A percentile compares a stretch with the other conserved stretches of the same genome.
Evolutionary conservation across 2,329 filamentous ascomycete genomes (phyloP).

Genomic region (Ascomycota sp.): DNA sequence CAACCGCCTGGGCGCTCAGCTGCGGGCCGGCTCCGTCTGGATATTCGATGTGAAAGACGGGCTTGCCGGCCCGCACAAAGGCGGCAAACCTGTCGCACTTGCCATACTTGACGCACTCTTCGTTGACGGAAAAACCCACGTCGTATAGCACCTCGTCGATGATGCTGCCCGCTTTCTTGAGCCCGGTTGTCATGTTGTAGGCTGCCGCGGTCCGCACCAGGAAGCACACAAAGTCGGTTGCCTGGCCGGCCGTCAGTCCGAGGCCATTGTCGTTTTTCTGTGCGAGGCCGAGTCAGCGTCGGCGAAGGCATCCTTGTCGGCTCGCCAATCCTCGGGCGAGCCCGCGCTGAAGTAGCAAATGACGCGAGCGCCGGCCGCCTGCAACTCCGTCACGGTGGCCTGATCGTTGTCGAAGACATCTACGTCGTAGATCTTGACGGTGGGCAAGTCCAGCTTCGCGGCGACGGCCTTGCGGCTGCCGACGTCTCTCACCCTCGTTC

Average conservation of each 20-base stretch:
- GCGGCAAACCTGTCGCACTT: slow-evolving; percentile 38
- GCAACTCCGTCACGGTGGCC: slow-evolving; percentile 29
- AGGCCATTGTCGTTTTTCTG: slow-evolving; percentile 42
- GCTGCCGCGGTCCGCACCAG: slow-evolving; percentile 32
- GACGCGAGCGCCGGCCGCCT: slow-evolving; percentile 35
- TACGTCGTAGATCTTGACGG: slow-evolving; percentile 26
- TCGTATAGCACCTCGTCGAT: slow-evolving; percentile 24
- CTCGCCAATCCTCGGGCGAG: slow-evolving; percentile 42
- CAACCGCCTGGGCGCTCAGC: slow-evolving; percentile 13
- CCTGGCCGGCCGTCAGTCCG: slow-evolving; percentile 31
- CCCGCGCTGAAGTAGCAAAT: slow-evolving; percentile 63
- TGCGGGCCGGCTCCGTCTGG: slow-evolving; percentile 25
- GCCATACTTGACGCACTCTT: slow-evolving; percentile 40
- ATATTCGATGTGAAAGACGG: slow-evolving; percentile 58
- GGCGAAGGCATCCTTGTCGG: slow-evolving; percentile 34
- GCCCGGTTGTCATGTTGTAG: slow-evolving; percentile 37
- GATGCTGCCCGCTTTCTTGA: slow-evolving; percentile 48
- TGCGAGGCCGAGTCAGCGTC: slow-evolving; percentile 29
- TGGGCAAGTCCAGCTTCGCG: too few relatives aligned
- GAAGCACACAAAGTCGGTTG: slow-evolving; percentile 38
- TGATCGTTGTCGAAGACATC: slow-evolving; percentile 33
- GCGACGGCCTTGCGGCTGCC: too few relatives aligned
- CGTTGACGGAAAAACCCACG: slow-evolving; percentile 48
- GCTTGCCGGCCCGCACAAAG: slow-evolving; percentile 40
- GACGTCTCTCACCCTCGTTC: too few relatives aligned